phyloP scores from a whole-genome alignment of 495 filamentous ascomycete genomes.

The Podospora pseudoanserina region DNA sequence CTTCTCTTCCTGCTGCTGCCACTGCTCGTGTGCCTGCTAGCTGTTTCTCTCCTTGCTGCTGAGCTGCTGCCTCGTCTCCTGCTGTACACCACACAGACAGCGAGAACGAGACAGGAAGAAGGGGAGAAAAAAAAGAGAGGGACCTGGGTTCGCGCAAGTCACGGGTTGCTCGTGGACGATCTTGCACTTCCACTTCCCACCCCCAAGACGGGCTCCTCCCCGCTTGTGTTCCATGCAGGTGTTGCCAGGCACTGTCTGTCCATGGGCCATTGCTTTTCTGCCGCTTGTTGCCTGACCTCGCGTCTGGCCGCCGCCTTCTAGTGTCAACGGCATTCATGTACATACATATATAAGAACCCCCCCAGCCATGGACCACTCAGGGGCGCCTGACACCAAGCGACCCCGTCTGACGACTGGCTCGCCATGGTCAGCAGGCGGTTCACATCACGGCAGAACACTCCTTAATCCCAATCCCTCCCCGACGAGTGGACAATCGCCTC shows the following conservation, averaged over 20 bases:
- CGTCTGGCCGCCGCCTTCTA: slow-evolving; percentile 33
- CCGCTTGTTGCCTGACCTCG: slow-evolving; percentile 28
- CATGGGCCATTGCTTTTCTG: slow-evolving; percentile 20
- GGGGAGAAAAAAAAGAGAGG: background rate
- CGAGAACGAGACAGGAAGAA: background rate
- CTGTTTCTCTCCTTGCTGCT: background rate
- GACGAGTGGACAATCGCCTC: slow-evolving; percentile 37
- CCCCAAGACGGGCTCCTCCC: slow-evolving; percentile 15
- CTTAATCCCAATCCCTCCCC: slow-evolving; percentile 44
- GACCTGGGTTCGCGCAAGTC: slow-evolving; percentile 13
- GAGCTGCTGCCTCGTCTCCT: background rate
- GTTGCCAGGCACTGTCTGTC: slow-evolving; percentile 21
- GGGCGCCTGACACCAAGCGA: slow-evolving; percentile 47
- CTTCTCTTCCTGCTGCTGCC: background rate
- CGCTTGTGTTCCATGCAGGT: slow-evolving; percentile 28
- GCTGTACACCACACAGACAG: slow-evolving; percentile 5
- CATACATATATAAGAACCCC: slow-evolving; percentile 39
- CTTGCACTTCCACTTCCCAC: slow-evolving; percentile 14
- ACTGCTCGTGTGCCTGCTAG: background rate
- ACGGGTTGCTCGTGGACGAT: slow-evolving; percentile 15
- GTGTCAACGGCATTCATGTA: slow-evolving; percentile 40
- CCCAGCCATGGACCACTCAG: slow-evolving; percentile 46
- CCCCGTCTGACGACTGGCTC: slow-evolving; percentile 43
- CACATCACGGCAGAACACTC: slow-evolving; percentile 44
- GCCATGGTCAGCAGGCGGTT: slow-evolving; percentile 41